These are phyloP conservation scores for Colletotrichum simmondsii DNA, from an alignment of 2,329 filamentous ascomycete species.

Conservation along the genomic window DNA sequence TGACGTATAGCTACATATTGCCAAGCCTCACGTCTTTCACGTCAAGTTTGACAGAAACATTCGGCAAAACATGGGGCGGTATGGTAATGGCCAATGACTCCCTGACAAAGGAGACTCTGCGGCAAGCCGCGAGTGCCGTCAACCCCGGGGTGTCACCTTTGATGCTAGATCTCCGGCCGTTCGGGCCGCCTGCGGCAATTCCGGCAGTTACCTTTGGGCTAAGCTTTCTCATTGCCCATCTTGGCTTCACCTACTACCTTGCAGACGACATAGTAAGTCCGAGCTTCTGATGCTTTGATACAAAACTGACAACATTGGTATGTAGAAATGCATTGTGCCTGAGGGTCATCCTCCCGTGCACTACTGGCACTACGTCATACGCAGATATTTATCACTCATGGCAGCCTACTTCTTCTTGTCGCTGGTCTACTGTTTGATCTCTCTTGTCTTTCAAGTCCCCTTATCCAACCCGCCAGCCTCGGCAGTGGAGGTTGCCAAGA, in stretches of 20 bases:
- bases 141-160: conserved; percentile 20
- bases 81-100: conserved; percentile 16
- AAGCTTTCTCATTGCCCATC: conserved; percentile 17
- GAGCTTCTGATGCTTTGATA: not conserved
- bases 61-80: conserved; percentile 7
- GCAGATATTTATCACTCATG: conserved; percentile 15
- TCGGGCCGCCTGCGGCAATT: conserved; percentile 17
- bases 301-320: not conserved
- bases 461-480: conserved; percentile 20
- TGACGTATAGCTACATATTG: conserved; percentile 23
- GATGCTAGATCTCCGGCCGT: conserved; percentile 21
- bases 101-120: conserved; percentile 2
- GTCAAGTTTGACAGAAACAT: not conserved
- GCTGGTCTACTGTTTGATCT: conserved; percentile 13
- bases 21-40: conserved; percentile 13
- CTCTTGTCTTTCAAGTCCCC: conserved; percentile 19
- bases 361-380: conserved; percentile 28
- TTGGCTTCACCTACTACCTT: conserved; percentile 25
- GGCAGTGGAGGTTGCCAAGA: conserved; percentile 1
- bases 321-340: conserved; percentile 22
- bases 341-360: conserved; percentile 24
- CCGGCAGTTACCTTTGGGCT: conserved; percentile 18
- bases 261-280: conserved; percentile 13
- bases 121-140: conserved; percentile 13
- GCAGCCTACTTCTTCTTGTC: conserved; percentile 18